Evolutionary conservation across 2,329 filamentous ascomycete species (phyloP).

Genomic region (Colletotrichum truncatum): DNA sequence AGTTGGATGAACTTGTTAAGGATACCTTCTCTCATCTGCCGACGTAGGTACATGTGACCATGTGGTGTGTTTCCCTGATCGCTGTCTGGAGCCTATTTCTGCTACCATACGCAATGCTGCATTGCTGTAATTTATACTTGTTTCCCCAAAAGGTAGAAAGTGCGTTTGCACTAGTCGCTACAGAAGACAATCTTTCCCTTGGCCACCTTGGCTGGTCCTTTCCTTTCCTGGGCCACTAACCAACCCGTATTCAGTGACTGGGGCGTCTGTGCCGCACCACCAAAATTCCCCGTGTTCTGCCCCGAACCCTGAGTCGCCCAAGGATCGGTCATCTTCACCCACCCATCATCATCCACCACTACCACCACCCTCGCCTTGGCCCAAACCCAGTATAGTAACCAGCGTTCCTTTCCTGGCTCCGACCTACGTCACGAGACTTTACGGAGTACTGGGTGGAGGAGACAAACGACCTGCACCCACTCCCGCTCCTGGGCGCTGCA

Average conservation of each 20-base stretch:
- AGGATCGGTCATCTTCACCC: neutral
- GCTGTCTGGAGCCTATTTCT: no score
- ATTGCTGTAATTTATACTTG: no score
- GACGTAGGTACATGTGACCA: no score
- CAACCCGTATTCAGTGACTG: neutral
- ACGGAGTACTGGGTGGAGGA: constrained; percentile 8
- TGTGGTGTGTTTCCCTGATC: no score
- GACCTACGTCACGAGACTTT: constrained; percentile 28
- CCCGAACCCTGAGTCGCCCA: constrained; percentile 11
- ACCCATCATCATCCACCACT: neutral
- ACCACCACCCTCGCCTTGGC: neutral
- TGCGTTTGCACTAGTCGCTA: neutral
- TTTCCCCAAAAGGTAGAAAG: neutral
- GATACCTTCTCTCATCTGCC: neutral
- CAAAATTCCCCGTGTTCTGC: constrained; percentile 13
- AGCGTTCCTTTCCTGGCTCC: constrained; percentile 16
- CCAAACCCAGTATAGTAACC: constrained; percentile 15
- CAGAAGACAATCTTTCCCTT: neutral
- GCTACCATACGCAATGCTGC: no score
- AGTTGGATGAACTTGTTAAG: neutral
- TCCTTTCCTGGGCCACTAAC: no score
- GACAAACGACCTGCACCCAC: constrained; percentile 6
- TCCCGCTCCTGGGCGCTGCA: neutral
- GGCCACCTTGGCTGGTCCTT: neutral
- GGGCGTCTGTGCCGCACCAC: neutral